These are phyloP conservation scores for Podosphaera aphanis DNA, from an alignment of 2,329 filamentous ascomycete genomes.

Conservation along the genomic window DNA sequence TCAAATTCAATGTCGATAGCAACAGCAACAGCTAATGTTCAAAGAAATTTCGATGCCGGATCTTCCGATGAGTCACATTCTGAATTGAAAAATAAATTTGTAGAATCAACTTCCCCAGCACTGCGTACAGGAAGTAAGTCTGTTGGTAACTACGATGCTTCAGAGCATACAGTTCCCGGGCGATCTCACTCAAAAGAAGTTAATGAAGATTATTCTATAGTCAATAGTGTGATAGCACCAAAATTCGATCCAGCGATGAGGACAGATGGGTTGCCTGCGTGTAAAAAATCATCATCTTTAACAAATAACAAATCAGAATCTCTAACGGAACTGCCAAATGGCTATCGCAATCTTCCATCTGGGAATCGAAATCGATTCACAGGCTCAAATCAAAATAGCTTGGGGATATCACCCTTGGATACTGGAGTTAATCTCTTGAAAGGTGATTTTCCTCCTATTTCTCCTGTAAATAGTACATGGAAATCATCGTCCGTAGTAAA, in stretches of 20 bases:
- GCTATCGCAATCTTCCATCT: conserved; percentile 10
- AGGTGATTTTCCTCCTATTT: conserved; percentile 25
- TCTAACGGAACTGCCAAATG: conserved; percentile 7
- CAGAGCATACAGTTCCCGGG: conserved; percentile 11
- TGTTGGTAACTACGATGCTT: conserved; percentile 7
- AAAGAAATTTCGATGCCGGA: too few species aligned
- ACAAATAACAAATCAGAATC: conserved; percentile 3
- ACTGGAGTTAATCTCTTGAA: conserved; percentile 11
- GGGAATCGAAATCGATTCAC: conserved; percentile 9
- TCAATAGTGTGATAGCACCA: conserved; percentile 12
- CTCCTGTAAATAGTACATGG: conserved; percentile 51
- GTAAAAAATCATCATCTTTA: conserved; percentile 4
- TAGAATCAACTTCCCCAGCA: too few species aligned
- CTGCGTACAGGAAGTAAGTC: conserved; percentile 7
- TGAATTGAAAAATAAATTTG: too few species aligned
- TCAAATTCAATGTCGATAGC: conserved; percentile 13
- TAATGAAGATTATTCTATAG: conserved; percentile 7
- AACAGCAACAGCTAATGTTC: too few species aligned
- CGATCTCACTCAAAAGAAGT: conserved; percentile 5
- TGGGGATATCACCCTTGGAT: conserved; percentile 13
- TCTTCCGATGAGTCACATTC: too few species aligned
- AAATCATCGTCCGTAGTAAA: conserved; percentile 43
- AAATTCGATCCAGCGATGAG: conserved; percentile 3
- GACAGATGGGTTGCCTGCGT: conserved; percentile 1
- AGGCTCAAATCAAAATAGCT: conserved; percentile 12